phyloP scores from a whole-genome alignment of 768 basidiomycete species.

The Russula griseocarnosa region DNA sequence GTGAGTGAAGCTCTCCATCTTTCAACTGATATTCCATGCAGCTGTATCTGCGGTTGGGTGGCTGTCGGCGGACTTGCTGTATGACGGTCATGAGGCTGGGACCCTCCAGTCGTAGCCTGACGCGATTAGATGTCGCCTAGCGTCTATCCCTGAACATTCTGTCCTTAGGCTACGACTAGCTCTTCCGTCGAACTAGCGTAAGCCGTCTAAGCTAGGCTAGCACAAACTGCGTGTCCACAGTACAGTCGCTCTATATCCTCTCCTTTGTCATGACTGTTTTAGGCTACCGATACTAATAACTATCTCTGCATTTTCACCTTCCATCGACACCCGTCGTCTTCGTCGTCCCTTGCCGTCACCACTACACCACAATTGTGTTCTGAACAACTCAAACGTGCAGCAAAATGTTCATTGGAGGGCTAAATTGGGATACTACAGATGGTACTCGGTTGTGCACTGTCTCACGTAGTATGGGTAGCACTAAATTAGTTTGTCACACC shows the following conservation, averaged over 20 bases:
- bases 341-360: conserved; percentile 20
- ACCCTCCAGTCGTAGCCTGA: conserved; percentile 35
- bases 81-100: conserved; percentile 26
- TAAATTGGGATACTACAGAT: conserved; percentile 99
- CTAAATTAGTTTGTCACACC: conserved; percentile 35
- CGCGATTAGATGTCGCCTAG: conserved; percentile 29
- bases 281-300: conserved; percentile 76
- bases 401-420: conserved; percentile 99
- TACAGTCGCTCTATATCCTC: conserved; percentile 59
- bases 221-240: conserved; percentile 45
- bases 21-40: conserved; percentile 30
- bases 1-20: conserved; percentile 49
- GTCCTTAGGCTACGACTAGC: conserved; percentile 30
- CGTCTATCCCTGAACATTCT: conserved; percentile 24
- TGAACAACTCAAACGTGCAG: conserved; percentile 43
- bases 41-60: conserved; percentile 21
- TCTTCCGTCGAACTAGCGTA: conserved; percentile 31
- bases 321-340: conserved; percentile 27
- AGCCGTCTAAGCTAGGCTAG: conserved; percentile 57
- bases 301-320: conserved; percentile 44
- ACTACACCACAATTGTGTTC: conserved; percentile 18
- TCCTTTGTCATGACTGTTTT: conserved; percentile 54
- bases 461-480: conserved; percentile 38
- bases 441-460: conserved; percentile 55
- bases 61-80: conserved; percentile 25